Conservation (phyloP, 2,329 filamentous ascomycete genomes). For the Eurotiales sp. region DNA sequence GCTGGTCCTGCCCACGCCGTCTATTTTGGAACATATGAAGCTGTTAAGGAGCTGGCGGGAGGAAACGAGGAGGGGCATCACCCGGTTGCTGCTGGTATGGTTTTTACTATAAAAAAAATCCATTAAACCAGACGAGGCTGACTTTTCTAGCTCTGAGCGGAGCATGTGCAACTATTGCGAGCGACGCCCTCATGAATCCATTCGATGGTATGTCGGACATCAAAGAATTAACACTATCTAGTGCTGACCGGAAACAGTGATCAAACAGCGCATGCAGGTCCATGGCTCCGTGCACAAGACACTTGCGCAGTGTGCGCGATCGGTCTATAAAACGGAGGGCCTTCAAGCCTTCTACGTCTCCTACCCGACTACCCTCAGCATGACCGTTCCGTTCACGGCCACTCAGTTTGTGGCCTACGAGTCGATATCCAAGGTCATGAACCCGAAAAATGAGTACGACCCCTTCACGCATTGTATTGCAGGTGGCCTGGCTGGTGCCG, state of each 20-base stretch:
- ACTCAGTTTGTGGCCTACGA: slow-evolving; percentile 98
- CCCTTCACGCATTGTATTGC: slow-evolving; percentile 91
- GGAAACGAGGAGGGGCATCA: slow-evolving; percentile 89
- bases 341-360: slow-evolving; percentile 94
- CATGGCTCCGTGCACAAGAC: slow-evolving; percentile 91
- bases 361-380: slow-evolving; percentile 94
- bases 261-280: slow-evolving; percentile 99
- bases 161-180: slow-evolving; percentile 91
- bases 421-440: slow-evolving; percentile 90
- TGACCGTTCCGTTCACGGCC: slow-evolving; percentile 97
- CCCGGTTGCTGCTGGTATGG: slow-evolving; percentile 79
- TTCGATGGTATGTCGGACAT: slow-evolving; percentile 72
- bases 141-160: slow-evolving; percentile 71
- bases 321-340: slow-evolving; percentile 84
- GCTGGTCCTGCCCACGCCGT: slow-evolving; percentile 95
- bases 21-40: slow-evolving; percentile 97
- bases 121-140: no score
- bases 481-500: slow-evolving; percentile 85
- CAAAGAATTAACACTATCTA: not conserved
- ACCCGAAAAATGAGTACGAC: slow-evolving; percentile 75
- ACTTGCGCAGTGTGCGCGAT: slow-evolving; percentile 79
- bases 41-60: slow-evolving; percentile 92
- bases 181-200: slow-evolving; percentile 98
- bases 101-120: slow-evolving; percentile 25
- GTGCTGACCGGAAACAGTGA: slow-evolving; percentile 57